Base-by-base conservation (phyloP, 768 basidiomycete genomes). In the Kwoniella pini region DNA sequence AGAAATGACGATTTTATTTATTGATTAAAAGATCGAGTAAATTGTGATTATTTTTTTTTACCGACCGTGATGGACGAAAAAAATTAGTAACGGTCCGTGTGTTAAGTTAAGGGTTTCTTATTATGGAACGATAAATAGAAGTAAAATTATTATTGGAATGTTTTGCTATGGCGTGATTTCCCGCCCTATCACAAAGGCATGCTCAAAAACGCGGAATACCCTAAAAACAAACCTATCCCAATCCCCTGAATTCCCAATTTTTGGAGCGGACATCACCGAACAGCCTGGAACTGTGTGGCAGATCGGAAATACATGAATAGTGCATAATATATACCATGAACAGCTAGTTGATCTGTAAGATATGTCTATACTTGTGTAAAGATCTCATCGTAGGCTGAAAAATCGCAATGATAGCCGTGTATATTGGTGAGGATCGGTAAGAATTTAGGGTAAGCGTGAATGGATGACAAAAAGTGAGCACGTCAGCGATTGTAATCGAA, bases 311-410 rank as follows among this genome's bases (percentile, higher is more conserved):
- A 7, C 33, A 36, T 36, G 33, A 36, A 15, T 15, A 36, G 33
- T 36, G 33, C 33, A 36, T 36, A n/a, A 11, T 22, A 11, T 46
- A 57, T 11, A 28, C 4, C 11, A 10, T 10, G 30, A 54, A 38
- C 39, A n/a, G n/a, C 48, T 50, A 50, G 10, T 36, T 50, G 48
- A 50, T 50, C 36, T 50, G 31, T 12, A 40, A 17, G 21, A 60
- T 64, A 39, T 61, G 54, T 44, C 57, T 60, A 60, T 70, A 72
- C n/a, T 52, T 60, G 54, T 56, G 58, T 62, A 62, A 72, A 2
- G 62, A 65, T 27, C 70, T 53, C 42, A 70, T 51, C 26, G 58
- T 60, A 15, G 69, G 70, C 63, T 70, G 42, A n/a, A n/a, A n/a
- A n/a, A n/a, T n/a, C n/a, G n/a, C n/a, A n/a, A n/a, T n/a, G n/a